Conservation (phyloP, 116 monocot species). For the Posidonia oceanica region DNA sequence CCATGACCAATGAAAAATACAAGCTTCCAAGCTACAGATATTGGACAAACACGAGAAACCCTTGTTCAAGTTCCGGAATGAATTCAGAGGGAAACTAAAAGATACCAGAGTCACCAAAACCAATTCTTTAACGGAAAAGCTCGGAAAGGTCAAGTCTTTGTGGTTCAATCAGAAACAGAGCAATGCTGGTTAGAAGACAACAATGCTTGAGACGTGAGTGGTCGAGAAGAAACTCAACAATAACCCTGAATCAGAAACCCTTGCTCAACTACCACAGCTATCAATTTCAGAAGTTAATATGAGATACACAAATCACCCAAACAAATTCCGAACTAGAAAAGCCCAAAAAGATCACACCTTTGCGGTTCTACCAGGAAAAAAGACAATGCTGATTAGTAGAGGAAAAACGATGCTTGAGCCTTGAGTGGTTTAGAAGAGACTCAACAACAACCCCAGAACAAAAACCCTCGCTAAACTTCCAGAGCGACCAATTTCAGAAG, state of each 20-base stretch:
- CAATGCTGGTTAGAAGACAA: not conserved
- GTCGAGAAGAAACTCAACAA: not conserved
- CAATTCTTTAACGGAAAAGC: too few relatives aligned
- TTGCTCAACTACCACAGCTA: not conserved
- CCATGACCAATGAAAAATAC: conserved; percentile 5
- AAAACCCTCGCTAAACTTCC: not conserved
- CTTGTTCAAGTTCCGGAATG: not conserved
- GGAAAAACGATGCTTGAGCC: not conserved
- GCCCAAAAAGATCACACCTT: not conserved
- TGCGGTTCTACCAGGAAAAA: not conserved
- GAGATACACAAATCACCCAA: not conserved
- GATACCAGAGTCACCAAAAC: too few relatives aligned
- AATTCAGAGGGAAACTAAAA: too few relatives aligned
- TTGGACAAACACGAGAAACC: not conserved
- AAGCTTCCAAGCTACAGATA: not conserved
- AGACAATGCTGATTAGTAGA: not conserved
- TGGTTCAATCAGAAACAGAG: not conserved
- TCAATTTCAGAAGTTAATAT: not conserved
- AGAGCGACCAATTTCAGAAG: not conserved
- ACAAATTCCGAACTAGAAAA: not conserved
- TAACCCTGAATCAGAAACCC: not conserved
- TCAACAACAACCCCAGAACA: not conserved
- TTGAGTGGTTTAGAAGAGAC: not conserved
- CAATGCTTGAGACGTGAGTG: too few relatives aligned
- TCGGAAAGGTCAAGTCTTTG: too few relatives aligned